These are phyloP conservation scores for Marsdenia floribunda DNA, from an alignment of 257 asterid genomes.

Conservation along the genomic window DNA sequence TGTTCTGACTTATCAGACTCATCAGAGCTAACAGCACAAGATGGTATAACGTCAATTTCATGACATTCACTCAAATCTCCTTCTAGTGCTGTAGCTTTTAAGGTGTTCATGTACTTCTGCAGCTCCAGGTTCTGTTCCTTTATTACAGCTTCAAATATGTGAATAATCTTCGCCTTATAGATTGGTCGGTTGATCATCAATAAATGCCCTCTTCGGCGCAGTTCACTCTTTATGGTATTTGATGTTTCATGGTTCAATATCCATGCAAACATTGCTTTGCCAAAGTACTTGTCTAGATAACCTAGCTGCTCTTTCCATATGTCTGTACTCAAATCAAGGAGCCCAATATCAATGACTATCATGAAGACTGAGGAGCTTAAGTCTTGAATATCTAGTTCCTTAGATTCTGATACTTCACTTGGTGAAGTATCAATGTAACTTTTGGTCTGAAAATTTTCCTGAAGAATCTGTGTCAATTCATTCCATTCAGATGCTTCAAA, in stretches of 20 bases:
- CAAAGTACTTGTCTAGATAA: constrained; percentile 49
- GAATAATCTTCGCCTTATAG: constrained; percentile 67
- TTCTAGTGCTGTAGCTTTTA: constrained; percentile 24
- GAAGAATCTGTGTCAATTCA: constrained; percentile 60
- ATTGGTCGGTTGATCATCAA: constrained; percentile 72
- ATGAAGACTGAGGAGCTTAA: constrained; percentile 24
- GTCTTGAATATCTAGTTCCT: constrained; percentile 21
- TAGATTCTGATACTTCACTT: constrained; percentile 23
- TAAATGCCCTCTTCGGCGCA: constrained; percentile 59
- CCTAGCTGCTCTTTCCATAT: constrained; percentile 81
- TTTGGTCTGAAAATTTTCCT: constrained; percentile 31
- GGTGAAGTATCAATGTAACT: constrained; percentile 18
- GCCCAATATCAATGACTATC: constrained; percentile 59
- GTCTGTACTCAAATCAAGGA: constrained; percentile 68
- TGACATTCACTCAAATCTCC: constrained; percentile 42
- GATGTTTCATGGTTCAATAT: constrained; percentile 65
- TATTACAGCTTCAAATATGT: constrained; percentile 53
- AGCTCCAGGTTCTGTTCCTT: constrained; percentile 33
- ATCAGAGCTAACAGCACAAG: constrained; percentile 49
- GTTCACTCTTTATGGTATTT: constrained; percentile 56
- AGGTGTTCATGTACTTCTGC: constrained; percentile 23
- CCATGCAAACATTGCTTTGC: constrained; percentile 69
- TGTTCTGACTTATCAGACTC: constrained; percentile 57
- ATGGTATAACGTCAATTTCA: constrained; percentile 51
- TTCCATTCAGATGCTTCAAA: constrained; percentile 78